These are phyloP conservation scores for Trifolium repens DNA, from an alignment of 306 rosid species.

Conservation along the genomic window DNA sequence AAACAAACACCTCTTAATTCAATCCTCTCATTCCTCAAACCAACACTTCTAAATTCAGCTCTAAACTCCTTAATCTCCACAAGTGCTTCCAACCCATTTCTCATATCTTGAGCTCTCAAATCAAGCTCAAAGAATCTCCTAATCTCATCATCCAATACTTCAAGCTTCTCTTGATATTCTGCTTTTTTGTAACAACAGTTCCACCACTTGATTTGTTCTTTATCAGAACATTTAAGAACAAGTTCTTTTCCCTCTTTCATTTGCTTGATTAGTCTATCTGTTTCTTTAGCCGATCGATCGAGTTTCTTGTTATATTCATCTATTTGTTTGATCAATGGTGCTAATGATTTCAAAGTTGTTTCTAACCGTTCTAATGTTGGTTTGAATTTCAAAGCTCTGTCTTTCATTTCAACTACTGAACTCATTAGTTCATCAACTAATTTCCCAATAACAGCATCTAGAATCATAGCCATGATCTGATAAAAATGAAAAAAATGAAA, in stretches of 20 bases:
- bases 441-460: conserved; percentile 41
- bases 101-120: conserved; percentile 29
- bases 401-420: conserved; percentile 16
- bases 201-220: conserved; percentile 43
- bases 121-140: conserved; percentile 7
- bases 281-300: conserved; percentile 39
- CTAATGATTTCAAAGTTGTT: conserved; percentile 22
- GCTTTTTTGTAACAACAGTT: conserved; percentile 29
- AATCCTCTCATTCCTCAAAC: conserved; percentile 8
- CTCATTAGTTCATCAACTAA: conserved; percentile 37
- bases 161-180: conserved; percentile 44
- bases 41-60: neutral
- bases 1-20: conserved; percentile 38
- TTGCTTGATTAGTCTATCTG: neutral
- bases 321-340: conserved; percentile 42
- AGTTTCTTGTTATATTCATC: conserved; percentile 22
- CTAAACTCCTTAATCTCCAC: neutral
- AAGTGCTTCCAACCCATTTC: conserved; percentile 32
- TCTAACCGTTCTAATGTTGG: conserved; percentile 33
- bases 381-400: conserved; percentile 40
- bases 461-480: conserved; percentile 40
- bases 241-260: conserved; percentile 44
- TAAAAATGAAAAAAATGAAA: neutral
- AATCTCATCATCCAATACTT: conserved; percentile 39
- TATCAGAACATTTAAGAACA: conserved; percentile 38